These are phyloP conservation scores for Catenaria anguillulae DNA, from an alignment of 371 early-diverging fungal genomes.

Conservation along the genomic window DNA sequence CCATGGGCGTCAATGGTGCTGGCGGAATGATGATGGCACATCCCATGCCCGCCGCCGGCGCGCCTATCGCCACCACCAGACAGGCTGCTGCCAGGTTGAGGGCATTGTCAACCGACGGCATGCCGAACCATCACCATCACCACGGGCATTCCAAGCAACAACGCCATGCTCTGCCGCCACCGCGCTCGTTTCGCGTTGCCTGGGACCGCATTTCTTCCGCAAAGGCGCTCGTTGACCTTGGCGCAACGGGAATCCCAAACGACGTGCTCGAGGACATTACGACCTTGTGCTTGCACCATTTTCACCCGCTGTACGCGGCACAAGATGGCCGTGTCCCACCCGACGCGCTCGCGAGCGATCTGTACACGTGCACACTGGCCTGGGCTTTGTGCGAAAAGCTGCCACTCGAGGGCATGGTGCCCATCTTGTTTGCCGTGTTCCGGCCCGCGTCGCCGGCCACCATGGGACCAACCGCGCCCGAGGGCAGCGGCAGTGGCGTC, in stretches of 20 bases:
- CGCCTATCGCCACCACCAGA: too few relatives aligned
- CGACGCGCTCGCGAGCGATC: not conserved
- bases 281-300: not conserved
- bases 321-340: not conserved
- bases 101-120: too few relatives aligned
- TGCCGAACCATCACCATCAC: too few relatives aligned
- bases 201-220: not conserved
- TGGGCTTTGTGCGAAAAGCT: not conserved
- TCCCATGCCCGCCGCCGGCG: too few relatives aligned
- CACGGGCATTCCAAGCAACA: too few relatives aligned
- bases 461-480: too few relatives aligned
- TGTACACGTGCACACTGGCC: slow-evolving; percentile 4
- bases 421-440: slow-evolving; percentile 1
- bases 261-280: not conserved
- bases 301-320: not conserved
- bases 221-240: not conserved
- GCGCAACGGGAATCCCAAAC: not conserved
- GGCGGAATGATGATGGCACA: too few relatives aligned
- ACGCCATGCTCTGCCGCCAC: too few relatives aligned
- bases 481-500: too few relatives aligned
- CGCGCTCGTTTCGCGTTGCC: not conserved
- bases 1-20: too few relatives aligned
- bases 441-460: not conserved
- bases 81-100: too few relatives aligned
- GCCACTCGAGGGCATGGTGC: slow-evolving; percentile 1